phyloP scores from a whole-genome alignment of 768 basidiomycete genomes.

The Termitomyces sp. region DNA sequence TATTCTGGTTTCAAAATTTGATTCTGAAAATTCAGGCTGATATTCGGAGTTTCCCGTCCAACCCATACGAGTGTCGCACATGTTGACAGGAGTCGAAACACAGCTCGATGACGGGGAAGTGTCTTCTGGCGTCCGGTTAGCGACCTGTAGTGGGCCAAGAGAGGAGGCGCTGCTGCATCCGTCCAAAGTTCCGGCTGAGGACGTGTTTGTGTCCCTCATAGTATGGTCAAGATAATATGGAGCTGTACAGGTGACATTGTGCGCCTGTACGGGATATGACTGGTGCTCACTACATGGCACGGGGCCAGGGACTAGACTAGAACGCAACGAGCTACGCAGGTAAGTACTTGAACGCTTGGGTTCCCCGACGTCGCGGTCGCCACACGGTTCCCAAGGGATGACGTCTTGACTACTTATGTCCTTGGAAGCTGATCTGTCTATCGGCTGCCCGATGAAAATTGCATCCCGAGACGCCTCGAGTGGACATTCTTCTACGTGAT shows the following conservation, averaged over 20 bases:
- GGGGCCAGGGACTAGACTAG: slow-evolving; percentile 14
- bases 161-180: slow-evolving; percentile 27
- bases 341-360: slow-evolving; percentile 29
- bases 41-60: slow-evolving; percentile 7
- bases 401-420: slow-evolving; percentile 21
- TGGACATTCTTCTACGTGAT: slow-evolving; percentile 17
- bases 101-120: slow-evolving; percentile 30
- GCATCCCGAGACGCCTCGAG: slow-evolving; percentile 18
- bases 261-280: slow-evolving; percentile 17
- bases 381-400: slow-evolving; percentile 30
- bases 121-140: slow-evolving; percentile 46
- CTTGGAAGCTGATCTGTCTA: slow-evolving; percentile 2
- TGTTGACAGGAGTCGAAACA: slow-evolving; percentile 18
- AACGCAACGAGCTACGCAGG: slow-evolving; percentile 16
- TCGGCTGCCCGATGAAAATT: slow-evolving; percentile 17
- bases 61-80: slow-evolving; percentile 4
- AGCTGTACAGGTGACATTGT: slow-evolving; percentile 18
- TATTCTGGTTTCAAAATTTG: slow-evolving; percentile 24
- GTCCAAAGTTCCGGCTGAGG: slow-evolving; percentile 16
- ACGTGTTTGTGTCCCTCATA: slow-evolving; percentile 13
- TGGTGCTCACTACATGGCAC: slow-evolving; percentile 17
- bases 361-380: slow-evolving; percentile 39
- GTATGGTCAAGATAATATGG: slow-evolving; percentile 18
- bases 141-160: slow-evolving; percentile 41
- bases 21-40: slow-evolving; percentile 27